phyloP scores from a whole-genome alignment of 108 stramenopile species.

The Skeletonema costatum region DNA sequence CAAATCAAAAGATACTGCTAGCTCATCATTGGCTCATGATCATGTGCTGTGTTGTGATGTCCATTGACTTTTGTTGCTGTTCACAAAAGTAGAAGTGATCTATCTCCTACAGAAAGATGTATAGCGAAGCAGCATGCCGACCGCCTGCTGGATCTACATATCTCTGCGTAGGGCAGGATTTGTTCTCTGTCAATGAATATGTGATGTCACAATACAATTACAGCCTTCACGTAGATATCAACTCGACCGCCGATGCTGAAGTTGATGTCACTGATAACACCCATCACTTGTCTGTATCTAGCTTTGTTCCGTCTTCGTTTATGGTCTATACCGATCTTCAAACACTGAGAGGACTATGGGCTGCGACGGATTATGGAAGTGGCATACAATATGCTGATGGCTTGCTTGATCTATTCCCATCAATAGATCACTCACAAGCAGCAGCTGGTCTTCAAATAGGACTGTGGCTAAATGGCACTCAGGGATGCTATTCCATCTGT shows the following conservation, averaged over 20 bases:
- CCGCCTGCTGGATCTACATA: conserved; percentile 66
- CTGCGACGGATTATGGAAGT: conserved; percentile 78
- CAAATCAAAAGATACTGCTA: too few relatives aligned
- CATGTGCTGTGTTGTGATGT: too few relatives aligned
- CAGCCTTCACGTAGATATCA: conserved; percentile 55
- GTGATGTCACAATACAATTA: conserved; percentile 70
- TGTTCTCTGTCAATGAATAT: conserved; percentile 82
- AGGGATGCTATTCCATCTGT: conserved; percentile 67
- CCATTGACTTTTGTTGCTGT: too few relatives aligned
- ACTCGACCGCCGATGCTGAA: conserved; percentile 3
- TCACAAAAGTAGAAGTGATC: too few relatives aligned
- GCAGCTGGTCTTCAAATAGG: conserved; percentile 65
- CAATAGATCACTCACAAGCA: neutral
- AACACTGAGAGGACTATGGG: conserved; percentile 59
- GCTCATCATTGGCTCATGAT: too few relatives aligned
- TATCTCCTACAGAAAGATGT: neutral
- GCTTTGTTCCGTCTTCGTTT: conserved; percentile 62
- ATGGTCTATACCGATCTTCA: conserved; percentile 85
- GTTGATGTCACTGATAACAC: neutral
- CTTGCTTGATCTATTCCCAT: conserved; percentile 38
- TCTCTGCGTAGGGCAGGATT: conserved; percentile 59
- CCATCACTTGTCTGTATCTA: conserved; percentile 15
- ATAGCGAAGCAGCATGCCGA: conserved; percentile 39
- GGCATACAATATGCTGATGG: conserved; percentile 79
- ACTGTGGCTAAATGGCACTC: conserved; percentile 80